Evolutionary conservation across 257 asterid species (phyloP), one percentile per base, ranked within the genome.

Genomic region (Solanum pimpinellifolium): DNA sequence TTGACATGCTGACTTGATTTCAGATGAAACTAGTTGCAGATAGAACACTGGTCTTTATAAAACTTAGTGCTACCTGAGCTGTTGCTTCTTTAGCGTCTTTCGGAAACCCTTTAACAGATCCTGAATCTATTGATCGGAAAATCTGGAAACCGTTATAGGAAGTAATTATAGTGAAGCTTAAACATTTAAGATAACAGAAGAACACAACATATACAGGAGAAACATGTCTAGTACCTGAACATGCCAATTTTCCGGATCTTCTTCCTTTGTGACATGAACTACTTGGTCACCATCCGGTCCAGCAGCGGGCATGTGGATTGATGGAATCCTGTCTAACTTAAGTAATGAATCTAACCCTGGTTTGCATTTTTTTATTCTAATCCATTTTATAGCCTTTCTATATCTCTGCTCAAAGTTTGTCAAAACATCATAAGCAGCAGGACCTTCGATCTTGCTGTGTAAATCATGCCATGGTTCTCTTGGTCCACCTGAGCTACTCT

Each of bases 391-490:
- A 62, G 98, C 98, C 91, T 91, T 97, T 89, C 87, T 92, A 98
- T 98, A 97, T 82, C 99, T 90, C 88, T 97, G 99, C 88, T 96
- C 99, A 88, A 97, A 97, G 96, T 97, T 97, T 21, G 92, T 94
- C 88, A 97, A 98, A 89, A 97, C 96, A 85, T 97, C 99, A 89
- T 95, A 95, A 23, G 99, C 99, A 52, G 99, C 98, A 25, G 99
- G 99, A 72, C 99, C 99, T 87, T 97, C 99, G 41, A 97, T 93
- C 90, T 92, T 95, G 95, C 99, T 94, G 87, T 97, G 99, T 72
- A 95, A 85, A 92, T 97, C 99, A 85, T 97, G 99, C 99, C 99
- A 97, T 11, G 99, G 98, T 87, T 97, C 93, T 84, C 99, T 91
- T 35, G 99, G 99, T 59, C 92, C 96, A 80, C 85, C 69, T 80